Evolutionary conservation across 805 yeast species (phyloP), one percentile per base, ranked within the genome.

Genomic region (Cyberlindnera americana): DNA sequence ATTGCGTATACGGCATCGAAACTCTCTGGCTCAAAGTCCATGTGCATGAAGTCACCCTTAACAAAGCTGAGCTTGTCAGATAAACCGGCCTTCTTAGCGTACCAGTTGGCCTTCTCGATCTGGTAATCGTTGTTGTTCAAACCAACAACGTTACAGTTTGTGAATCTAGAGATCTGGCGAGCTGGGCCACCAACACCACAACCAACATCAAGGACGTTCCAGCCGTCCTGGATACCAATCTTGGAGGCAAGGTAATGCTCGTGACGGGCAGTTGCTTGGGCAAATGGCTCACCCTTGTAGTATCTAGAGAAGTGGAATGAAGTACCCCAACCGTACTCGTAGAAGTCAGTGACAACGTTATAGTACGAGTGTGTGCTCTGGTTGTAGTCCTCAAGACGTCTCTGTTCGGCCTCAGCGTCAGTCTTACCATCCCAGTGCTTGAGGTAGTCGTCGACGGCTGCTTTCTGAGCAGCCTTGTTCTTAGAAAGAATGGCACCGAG

Each of bases 151-250:
- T 77, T 69, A 68, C 89, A 83, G 56, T 83, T 88, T 37, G 98
- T 83, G 72, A 91, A 91, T 61, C 96, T 79, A 46, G 83, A 75
- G 58, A 91, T 91, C 70, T 93, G 96, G 66, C 97, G 83, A 17
- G 96, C 97, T 57, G 99, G 99, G 30, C 99, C 99, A 61, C 99
- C 99, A 56, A 91, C 96, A 74, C 99, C 99, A 72, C 99, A 93
- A 34, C 99, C 99, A 42, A 91, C 99, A 62, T 91, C 99, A 53
- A 91, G 75, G 14, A 91, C 99, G 59, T 81, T 80, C 87, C 84
- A 85, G 53, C 79, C 76, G 53, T 81, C 84, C 53, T 72, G 65
- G 56, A 91, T 72, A 47, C 84, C 84, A 76, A 90, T 89, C 70
- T 85, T 82, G 64, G 73, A 69, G 29, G 99, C 99, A 53, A 91